Evolutionary conservation across 805 yeast species (phyloP).

Genomic region (Blastobotrys peoriensis): DNA sequence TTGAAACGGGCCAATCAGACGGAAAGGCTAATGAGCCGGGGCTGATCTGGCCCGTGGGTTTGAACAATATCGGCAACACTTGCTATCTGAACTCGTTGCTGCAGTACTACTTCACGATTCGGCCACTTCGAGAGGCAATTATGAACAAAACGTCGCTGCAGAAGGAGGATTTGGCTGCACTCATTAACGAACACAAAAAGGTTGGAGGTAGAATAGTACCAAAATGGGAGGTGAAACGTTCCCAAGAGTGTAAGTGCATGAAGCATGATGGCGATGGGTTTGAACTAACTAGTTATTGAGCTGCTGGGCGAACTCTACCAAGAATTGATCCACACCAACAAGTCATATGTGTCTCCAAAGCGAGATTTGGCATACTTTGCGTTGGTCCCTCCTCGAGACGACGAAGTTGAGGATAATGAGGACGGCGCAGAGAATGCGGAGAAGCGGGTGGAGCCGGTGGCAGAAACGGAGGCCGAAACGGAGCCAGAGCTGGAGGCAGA

Average conservation of each 20-base stretch:
- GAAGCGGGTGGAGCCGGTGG: neutral
- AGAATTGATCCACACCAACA: constrained; percentile 57
- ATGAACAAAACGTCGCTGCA: constrained; percentile 33
- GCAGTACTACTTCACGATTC: constrained; percentile 83
- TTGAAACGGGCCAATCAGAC: constrained; percentile 54
- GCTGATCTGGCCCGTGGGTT: constrained; percentile 80
- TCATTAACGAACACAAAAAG: constrained; percentile 45
- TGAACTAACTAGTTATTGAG: constrained; percentile 40
- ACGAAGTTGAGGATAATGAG: constrained; percentile 8
- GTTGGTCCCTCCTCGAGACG: constrained; percentile 39
- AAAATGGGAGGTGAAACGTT: constrained; percentile 69
- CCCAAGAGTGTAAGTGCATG: constrained; percentile 49
- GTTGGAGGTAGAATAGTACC: constrained; percentile 85
- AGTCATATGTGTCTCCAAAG: constrained; percentile 70
- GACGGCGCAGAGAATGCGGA: constrained; percentile 9
- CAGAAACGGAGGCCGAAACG: neutral
- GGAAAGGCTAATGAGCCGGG: constrained; percentile 20
- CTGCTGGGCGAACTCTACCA: constrained; percentile 64
- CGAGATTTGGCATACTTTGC: constrained; percentile 85
- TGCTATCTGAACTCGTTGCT: constrained; percentile 87
- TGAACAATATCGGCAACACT: constrained; percentile 92
- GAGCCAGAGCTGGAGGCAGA: neutral
- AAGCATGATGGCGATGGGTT: neutral
- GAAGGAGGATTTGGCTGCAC: constrained; percentile 10
- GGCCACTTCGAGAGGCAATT: constrained; percentile 68